These are phyloP conservation scores for Moringa oleifera DNA, from an alignment of 345 rosid genomes.

Conservation along the genomic window DNA sequence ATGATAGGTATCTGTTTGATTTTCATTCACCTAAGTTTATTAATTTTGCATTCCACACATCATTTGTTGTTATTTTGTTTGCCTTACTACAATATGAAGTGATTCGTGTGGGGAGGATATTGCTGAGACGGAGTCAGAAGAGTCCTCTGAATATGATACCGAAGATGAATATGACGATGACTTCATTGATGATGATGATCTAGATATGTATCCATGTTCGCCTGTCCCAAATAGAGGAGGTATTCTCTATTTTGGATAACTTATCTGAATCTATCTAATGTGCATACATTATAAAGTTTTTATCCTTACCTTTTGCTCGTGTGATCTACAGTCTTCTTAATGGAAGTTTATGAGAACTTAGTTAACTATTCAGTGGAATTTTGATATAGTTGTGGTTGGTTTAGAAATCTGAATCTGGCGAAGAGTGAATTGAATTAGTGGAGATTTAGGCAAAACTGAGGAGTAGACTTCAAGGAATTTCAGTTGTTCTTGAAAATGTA, in stretches of 20 bases:
- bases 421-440: neutral
- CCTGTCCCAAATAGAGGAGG: slow-evolving; percentile 76
- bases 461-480: neutral
- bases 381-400: neutral
- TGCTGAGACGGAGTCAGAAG: slow-evolving; percentile 50
- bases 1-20: slow-evolving; percentile 66
- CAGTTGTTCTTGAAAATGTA: too few relatives aligned
- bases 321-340: neutral
- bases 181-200: slow-evolving; percentile 35
- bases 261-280: neutral
- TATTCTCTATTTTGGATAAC: slow-evolving; percentile 17
- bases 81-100: slow-evolving; percentile 38
- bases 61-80: slow-evolving; percentile 16
- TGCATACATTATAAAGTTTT: neutral
- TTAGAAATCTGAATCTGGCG: neutral
- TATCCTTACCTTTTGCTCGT: neutral
- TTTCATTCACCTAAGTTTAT: neutral
- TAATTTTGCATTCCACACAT: neutral
- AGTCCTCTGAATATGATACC: slow-evolving; percentile 55
- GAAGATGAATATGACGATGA: slow-evolving; percentile 55
- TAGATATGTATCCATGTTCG: slow-evolving; percentile 26
- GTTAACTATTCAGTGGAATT: neutral
- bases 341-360: neutral
- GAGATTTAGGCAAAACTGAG: neutral
- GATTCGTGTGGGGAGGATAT: slow-evolving; percentile 58